Conservation (phyloP, 176 grass and related monocot species). For the Avena eriantha region DNA sequence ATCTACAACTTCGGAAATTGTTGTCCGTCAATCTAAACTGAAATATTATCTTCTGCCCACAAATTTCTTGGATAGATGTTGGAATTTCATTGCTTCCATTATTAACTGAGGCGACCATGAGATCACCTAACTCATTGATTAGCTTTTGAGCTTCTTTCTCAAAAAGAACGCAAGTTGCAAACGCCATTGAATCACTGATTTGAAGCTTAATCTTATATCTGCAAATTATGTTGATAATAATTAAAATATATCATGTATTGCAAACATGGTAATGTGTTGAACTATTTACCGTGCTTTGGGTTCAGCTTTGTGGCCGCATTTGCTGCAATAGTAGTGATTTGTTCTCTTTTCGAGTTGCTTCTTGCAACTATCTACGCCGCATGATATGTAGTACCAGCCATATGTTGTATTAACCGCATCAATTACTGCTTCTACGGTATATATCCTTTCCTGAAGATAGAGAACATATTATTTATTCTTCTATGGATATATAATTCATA, state of each 20-base stretch:
- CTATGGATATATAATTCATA: neutral
- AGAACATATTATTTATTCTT: neutral
- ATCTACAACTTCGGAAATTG: too few species aligned
- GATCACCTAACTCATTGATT: too few species aligned
- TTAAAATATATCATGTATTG: neutral
- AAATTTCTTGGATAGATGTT: too few species aligned
- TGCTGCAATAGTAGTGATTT: neutral
- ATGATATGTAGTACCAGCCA: constrained; percentile 31
- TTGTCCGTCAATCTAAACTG: too few species aligned
- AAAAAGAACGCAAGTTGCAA: neutral
- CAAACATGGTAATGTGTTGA: neutral
- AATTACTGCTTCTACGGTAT: neutral
- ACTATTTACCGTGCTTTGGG: neutral
- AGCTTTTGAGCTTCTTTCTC: neutral
- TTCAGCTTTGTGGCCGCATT: neutral
- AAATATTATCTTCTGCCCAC: too few species aligned
- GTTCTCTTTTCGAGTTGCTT: neutral
- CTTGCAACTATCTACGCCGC: neutral
- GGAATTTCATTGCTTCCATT: too few species aligned
- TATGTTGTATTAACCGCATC: neutral
- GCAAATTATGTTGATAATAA: neutral
- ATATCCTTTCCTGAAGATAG: neutral
- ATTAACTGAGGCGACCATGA: too few species aligned
- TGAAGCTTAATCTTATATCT: constrained; percentile 11
- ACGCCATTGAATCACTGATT: neutral